Percentiles rank a stretch among this genome's conserved stretches.
phyloP scores from a whole-genome alignment of 805 yeast genomes.

The Yamadazyma ubonensis region DNA sequence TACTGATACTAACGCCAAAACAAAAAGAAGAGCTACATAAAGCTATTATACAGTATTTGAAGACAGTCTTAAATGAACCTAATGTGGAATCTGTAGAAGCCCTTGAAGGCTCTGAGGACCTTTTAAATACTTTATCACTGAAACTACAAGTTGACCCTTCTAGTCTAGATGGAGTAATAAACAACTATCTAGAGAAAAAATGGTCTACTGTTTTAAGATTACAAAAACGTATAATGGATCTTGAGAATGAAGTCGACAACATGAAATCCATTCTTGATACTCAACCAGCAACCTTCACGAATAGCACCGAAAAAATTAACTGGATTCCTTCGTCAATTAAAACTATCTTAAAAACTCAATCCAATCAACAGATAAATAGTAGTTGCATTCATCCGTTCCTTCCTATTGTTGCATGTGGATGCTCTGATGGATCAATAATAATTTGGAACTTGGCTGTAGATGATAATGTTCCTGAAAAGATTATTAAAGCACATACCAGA shows the following conservation, averaged over 20 bases:
- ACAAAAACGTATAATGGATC: slow-evolving; percentile 68
- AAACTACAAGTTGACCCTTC: slow-evolving; percentile 13
- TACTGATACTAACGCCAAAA: slow-evolving; percentile 33
- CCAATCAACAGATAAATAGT: slow-evolving; percentile 55
- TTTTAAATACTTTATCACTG: slow-evolving; percentile 12
- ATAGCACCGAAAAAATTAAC: slow-evolving; percentile 29
- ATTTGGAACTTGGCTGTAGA: slow-evolving; percentile 66
- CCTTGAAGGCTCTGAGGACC: slow-evolving; percentile 12
- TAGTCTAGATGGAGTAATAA: slow-evolving; percentile 22
- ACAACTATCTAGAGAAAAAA: slow-evolving; percentile 63
- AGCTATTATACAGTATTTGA: slow-evolving; percentile 50
- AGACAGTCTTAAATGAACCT: slow-evolving; percentile 25
- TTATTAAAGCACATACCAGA: slow-evolving; percentile 75
- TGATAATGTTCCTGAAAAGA: slow-evolving; percentile 55
- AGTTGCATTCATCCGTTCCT: slow-evolving; percentile 73
- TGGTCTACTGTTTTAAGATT: slow-evolving; percentile 85
- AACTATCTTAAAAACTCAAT: slow-evolving; percentile 50
- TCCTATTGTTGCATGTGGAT: slow-evolving; percentile 62
- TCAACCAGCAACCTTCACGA: slow-evolving; percentile 13
- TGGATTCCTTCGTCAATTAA: slow-evolving; percentile 64
- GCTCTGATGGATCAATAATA: slow-evolving; percentile 68
- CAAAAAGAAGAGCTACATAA: slow-evolving; percentile 48
- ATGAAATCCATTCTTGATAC: slow-evolving; percentile 47
- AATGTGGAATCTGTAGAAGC: neutral
- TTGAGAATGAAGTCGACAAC: slow-evolving; percentile 58